A percentile compares a stretch with the other conserved stretches of the same genome.
phyloP scores from a whole-genome alignment of 2,329 filamentous ascomycete genomes.

The Apiospora arundinis region DNA sequence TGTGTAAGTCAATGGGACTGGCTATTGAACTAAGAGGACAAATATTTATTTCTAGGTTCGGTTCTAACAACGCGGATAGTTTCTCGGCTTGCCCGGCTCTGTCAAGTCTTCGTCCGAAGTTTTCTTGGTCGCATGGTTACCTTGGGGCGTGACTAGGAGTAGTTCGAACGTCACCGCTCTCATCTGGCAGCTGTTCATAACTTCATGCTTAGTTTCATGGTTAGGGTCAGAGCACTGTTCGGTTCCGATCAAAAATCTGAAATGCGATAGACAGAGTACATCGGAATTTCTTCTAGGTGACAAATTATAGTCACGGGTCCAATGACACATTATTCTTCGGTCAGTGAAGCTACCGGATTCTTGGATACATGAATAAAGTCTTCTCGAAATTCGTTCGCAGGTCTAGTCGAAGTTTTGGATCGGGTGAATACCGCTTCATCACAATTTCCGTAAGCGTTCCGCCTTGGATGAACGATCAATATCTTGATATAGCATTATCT shows the following conservation, averaged over 20 bases:
- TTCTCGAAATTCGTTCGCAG: not conserved
- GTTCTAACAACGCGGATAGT: not conserved
- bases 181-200: not conserved
- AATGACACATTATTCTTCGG: not conserved
- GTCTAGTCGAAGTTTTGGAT: not conserved
- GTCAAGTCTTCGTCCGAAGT: not conserved
- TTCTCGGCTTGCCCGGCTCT: not conserved
- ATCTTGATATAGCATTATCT: not conserved
- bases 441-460: not conserved
- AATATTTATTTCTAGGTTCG: not conserved
- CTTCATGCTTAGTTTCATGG: constrained; percentile 4
- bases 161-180: not conserved
- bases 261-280: not conserved
- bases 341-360: not conserved
- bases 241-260: not conserved
- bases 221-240: not conserved
- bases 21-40: not conserved
- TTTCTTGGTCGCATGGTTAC: not conserved
- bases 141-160: not conserved
- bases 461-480: not conserved
- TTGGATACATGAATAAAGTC: not conserved
- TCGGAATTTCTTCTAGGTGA: not conserved
- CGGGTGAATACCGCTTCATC: not conserved
- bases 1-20: not conserved
- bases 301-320: not conserved